These are phyloP conservation scores for Lithocarpus polystachyus DNA, from an alignment of 306 rosid genomes.

Conservation along the genomic window DNA sequence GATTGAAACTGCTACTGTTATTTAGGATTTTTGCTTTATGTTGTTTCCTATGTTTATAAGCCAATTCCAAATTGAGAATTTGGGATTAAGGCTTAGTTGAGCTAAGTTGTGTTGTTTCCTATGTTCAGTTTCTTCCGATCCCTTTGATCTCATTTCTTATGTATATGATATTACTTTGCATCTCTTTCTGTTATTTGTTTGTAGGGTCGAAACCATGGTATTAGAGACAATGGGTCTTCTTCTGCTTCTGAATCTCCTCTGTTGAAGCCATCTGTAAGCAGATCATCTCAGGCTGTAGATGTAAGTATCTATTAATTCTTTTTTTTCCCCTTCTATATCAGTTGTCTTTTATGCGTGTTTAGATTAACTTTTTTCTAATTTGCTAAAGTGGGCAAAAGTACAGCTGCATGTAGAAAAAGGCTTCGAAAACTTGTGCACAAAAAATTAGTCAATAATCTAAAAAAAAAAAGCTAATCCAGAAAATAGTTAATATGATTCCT, in stretches of 20 bases:
- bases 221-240: conserved; percentile 51
- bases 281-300: conserved; percentile 48
- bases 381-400: too few species aligned
- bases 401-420: too few species aligned
- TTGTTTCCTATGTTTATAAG: neutral
- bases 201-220: conserved; percentile 45
- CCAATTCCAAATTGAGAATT: neutral
- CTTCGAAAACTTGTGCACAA: too few species aligned
- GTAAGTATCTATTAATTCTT: conserved; percentile 46
- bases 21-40: neutral
- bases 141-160: neutral
- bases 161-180: neutral
- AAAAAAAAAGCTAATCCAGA: too few species aligned
- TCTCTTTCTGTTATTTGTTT: conserved; percentile 17
- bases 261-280: conserved; percentile 37
- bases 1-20: neutral
- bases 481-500: neutral
- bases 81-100: neutral
- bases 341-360: neutral
- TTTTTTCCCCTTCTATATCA: neutral
- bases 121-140: neutral
- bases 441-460: too few species aligned
- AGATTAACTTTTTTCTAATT: too few species aligned
- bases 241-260: conserved; percentile 56
- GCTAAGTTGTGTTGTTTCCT: neutral